Evolutionary conservation across 805 yeast genomes (phyloP), one percentile per base, ranked within the genome.

Genomic region (Starmerella floris): DNA sequence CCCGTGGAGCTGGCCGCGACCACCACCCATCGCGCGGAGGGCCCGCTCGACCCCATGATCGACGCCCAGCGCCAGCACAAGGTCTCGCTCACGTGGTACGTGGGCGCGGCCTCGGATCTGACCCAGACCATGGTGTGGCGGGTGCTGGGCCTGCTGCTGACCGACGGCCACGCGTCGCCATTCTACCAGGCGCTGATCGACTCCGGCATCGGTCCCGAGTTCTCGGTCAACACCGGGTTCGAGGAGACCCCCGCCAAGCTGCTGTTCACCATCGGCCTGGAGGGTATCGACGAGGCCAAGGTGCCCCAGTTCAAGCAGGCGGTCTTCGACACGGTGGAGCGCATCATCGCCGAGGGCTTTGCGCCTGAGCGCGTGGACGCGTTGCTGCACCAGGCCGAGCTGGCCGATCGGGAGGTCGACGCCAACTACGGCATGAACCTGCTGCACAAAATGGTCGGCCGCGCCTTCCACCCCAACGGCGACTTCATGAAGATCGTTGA

Each of bases 131-230:
- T 87, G 58, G 68, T 80, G 35, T 66, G 85, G 69, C 79, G 77
- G 44, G 64, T 85, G 9, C 62, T 85, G 37, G 74, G 82, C 19
- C 72, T 77, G 21, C 64, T 91, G 40, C 65, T 91, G 27, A 73
- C 79, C 51, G 95, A 83, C 57, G 97, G 97, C 2, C 97, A 88
- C 56, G 80, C 91, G 11, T 79, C 97, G 5, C 88, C 94, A 5
- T 67, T 91, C 42, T 83, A 87, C 60, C 83, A 85, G 60, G 73
- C 74, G n/a, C 65, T 91, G 42, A 80, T 91, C 42, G 98, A 91
- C 59, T 62, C 80, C 1, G 91, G 88, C 1, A 57, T 78, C 27
- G 97, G 91, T 33, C 74, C 82, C 40, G 96, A 91, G 51, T 91
- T 78, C 56, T 66, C 88, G 1, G 81, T 84, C 4, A 91, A 91